phyloP scores from a whole-genome alignment of 2,329 filamentous ascomycete genomes.

The Colletotrichum incanum region DNA sequence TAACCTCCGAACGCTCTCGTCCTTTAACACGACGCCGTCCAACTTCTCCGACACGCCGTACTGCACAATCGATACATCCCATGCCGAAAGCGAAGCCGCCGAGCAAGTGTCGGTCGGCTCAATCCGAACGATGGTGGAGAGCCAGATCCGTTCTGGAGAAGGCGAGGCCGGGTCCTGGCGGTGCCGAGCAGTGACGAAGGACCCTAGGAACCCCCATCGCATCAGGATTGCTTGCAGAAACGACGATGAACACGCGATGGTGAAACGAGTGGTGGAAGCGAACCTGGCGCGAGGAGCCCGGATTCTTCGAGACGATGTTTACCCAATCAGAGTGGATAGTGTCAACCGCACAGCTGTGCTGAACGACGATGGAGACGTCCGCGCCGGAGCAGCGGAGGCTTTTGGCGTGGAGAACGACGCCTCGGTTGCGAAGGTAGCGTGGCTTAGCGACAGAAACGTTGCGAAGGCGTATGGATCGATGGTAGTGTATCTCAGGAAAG shows the following conservation, averaged over 20 bases:
- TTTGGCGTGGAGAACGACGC: too few species aligned
- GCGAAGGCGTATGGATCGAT: conserved; percentile 14
- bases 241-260: neutral
- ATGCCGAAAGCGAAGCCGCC: neutral
- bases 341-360: too few species aligned
- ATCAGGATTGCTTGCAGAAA: neutral
- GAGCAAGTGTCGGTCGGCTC: neutral
- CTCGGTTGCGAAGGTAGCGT: too few species aligned
- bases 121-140: neutral
- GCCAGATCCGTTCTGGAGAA: neutral
- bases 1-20: neutral
- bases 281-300: neutral
- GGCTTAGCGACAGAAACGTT: too few species aligned
- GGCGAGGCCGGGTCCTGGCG: neutral
- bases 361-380: too few species aligned
- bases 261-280: neutral
- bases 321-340: too few species aligned
- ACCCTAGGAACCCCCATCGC: neutral
- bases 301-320: neutral
- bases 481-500: conserved; percentile 47
- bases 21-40: neutral
- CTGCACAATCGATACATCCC: neutral
- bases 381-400: too few species aligned
- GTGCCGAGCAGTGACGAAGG: neutral
- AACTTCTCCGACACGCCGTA: neutral